Evolutionary conservation across 164 flowering plant genomes (phyloP), one percentile per base, ranked within the genome.

Genomic region (Magnolia sinica): DNA sequence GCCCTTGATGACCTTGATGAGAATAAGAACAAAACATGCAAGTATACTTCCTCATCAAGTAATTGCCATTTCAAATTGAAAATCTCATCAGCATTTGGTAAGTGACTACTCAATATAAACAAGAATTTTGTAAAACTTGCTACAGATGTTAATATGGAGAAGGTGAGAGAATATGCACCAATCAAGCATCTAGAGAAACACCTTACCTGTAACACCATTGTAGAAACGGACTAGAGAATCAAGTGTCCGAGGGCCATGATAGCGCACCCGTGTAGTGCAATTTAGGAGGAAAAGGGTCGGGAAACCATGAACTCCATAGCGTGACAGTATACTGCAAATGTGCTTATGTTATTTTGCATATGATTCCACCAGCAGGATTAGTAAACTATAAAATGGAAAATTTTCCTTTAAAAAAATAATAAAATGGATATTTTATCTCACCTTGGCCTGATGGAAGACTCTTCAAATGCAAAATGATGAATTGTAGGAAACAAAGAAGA

Each of bases 231-330:
- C 76, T 23, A 96, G 86, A 70, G 97, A 92, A 73, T 77, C 78
- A 64, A 90, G 79, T 2, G 86, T 84, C 68, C 97, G 89, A 55
- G 92, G 84, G 49, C 98, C 98, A 78, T 84, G 92, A 82, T 92
- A 93, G 1, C 93, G 92, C 67, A 86, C 83, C 50, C 92, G 90
- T 85, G 87, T 83, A 16, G 99, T 93, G 14, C 97, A 91, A 80
- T 96, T 96, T 45, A 88, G 74, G 66, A 96, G 88, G 77, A 93
- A 85, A 80, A 96, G 89, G 4, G 96, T 90, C 1, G 99, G 99
- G 79, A 93, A 96, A 61, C 99, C 98, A 86, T 89, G 97, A 83
- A 94, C 96, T 77, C 99, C 97, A 83, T 92, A 93, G 81, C 84
- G 91, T 0, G 97, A 89, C 45, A 96, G 87, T 23, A 85, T 87